Percentiles rank a stretch among this genome's conserved stretches.
These are phyloP conservation scores for Pythium guiyangense DNA, from an alignment of 352 stramenopile genomes.

Conservation along the genomic window DNA sequence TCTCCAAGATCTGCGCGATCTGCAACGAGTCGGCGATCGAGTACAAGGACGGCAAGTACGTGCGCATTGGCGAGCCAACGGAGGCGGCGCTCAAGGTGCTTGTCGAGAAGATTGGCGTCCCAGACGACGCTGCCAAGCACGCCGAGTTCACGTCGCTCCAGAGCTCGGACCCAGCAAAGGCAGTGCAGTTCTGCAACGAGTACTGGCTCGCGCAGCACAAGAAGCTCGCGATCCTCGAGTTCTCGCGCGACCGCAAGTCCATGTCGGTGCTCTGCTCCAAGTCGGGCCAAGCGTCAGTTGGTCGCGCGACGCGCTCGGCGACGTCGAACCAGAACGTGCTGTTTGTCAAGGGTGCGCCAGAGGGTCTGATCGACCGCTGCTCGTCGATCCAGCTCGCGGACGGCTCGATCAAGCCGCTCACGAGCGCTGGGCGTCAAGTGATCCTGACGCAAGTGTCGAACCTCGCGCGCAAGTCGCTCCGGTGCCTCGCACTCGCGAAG, in stretches of 20 bases:
- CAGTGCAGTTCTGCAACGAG: conserved; percentile 83
- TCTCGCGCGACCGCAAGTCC: conserved; percentile 96
- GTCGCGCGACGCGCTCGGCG: conserved; percentile 58
- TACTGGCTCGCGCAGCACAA: conserved; percentile 79
- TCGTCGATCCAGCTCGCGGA: conserved; percentile 91
- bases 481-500: conserved; percentile 95
- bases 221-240: conserved; percentile 94
- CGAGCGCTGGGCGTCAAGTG: conserved; percentile 75
- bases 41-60: conserved; percentile 85
- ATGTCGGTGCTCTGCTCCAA: conserved; percentile 95
- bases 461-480: conserved; percentile 92
- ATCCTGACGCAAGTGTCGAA: conserved; percentile 90
- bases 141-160: conserved; percentile 56
- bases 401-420: conserved; percentile 91
- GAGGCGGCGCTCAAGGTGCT: conserved; percentile 96
- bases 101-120: conserved; percentile 93
- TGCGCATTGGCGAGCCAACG: conserved; percentile 94
- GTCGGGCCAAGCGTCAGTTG: conserved; percentile 15
- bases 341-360: conserved; percentile 98
- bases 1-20: conserved; percentile 90
- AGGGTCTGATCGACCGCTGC: conserved; percentile 96
- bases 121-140: conserved; percentile 54
- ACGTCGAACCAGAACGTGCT: conserved; percentile 88
- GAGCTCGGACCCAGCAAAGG: conserved; percentile 55
- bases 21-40: conserved; percentile 97